Evolutionary conservation across 2,329 filamentous ascomycete genomes (phyloP).

Genomic region (Xylariomycetidae sp.): DNA sequence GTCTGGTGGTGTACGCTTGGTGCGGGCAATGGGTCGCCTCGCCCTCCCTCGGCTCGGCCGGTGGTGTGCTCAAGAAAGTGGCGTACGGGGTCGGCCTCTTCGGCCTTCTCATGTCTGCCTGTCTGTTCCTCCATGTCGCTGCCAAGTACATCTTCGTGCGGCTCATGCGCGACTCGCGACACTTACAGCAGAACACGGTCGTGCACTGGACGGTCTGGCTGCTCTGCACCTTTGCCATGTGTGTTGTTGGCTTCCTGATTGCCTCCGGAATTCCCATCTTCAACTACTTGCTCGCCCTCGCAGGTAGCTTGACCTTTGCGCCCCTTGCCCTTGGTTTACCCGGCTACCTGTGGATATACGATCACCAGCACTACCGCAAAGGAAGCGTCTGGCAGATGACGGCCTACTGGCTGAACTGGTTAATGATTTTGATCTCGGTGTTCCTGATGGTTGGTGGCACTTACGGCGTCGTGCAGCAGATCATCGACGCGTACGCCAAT

Average conservation of each 20-base stretch:
- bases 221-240: conserved; percentile 16
- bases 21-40: conserved; percentile 58
- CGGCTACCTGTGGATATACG: conserved; percentile 4
- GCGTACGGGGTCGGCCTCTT: conserved; percentile 53
- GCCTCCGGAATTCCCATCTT: conserved; percentile 4
- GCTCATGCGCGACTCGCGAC: conserved; percentile 22
- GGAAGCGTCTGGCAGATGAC: not conserved
- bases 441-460: conserved; percentile 5
- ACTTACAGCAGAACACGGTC: conserved; percentile 24
- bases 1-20: conserved; percentile 54
- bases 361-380: conserved; percentile 5
- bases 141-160: conserved; percentile 29
- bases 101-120: conserved; percentile 41
- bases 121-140: conserved; percentile 25
- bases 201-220: conserved; percentile 27
- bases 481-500: conserved; percentile 4
- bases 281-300: conserved; percentile 4
- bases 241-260: conserved; percentile 3
- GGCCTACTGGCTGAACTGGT: conserved; percentile 4
- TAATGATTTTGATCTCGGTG: conserved; percentile 3
- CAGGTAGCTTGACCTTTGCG: conserved; percentile 4
- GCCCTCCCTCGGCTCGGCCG: conserved; percentile 55
- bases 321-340: conserved; percentile 1
- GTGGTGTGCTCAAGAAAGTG: conserved; percentile 53
- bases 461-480: conserved; percentile 5